These are phyloP conservation scores for Cyclotella choctawhatcheeana DNA, from an alignment of 108 stramenopile genomes.

Conservation along the genomic window DNA sequence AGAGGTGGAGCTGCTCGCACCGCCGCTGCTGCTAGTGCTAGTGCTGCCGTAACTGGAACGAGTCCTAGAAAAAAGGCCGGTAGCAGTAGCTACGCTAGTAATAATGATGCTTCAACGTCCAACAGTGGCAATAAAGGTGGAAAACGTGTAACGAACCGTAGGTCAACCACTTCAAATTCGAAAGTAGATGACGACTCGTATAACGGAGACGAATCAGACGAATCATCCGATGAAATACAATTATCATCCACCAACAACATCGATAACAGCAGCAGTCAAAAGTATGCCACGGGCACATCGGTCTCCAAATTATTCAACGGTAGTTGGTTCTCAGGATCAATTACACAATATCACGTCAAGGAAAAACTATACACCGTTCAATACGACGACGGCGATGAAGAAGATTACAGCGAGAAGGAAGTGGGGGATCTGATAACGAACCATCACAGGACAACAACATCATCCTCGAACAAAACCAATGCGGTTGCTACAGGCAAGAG, in stretches of 20 bases:
- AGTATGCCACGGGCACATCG: not conserved
- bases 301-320: slow-evolving; percentile 1
- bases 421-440: not conserved
- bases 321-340: not conserved
- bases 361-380: not conserved
- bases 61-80: too few relatives aligned
- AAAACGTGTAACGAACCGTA: not conserved
- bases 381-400: slow-evolving; percentile 4
- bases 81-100: too few relatives aligned
- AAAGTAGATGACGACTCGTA: not conserved
- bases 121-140: not conserved
- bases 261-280: not conserved
- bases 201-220: slow-evolving; percentile 1
- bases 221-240: slow-evolving; percentile 8
- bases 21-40: too few relatives aligned
- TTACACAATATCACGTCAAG: not conserved
- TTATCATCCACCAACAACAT: not conserved
- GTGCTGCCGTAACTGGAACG: too few relatives aligned
- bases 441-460: not conserved
- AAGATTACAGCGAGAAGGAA: not conserved
- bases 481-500: not conserved
- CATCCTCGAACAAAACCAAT: not conserved
- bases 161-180: not conserved
- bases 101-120: too few relatives aligned
- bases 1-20: too few relatives aligned